phyloP scores from a whole-genome alignment of 441 rosid genomes.

The Melastoma candidum region DNA sequence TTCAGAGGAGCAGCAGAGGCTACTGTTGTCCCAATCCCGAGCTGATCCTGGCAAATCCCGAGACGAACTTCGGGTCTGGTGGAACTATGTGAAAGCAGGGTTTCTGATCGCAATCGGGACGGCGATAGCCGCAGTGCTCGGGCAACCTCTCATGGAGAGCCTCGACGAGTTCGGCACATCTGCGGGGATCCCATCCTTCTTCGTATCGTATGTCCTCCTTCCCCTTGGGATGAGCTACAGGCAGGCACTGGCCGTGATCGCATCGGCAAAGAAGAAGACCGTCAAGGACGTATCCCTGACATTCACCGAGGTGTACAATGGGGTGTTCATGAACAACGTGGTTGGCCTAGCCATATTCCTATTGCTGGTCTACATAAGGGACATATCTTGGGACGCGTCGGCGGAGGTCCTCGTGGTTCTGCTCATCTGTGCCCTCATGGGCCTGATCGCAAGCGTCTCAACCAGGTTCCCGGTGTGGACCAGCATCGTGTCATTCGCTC shows the following conservation, averaged over 20 bases:
- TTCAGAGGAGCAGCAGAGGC: not conserved
- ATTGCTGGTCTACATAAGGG: conserved; percentile 35
- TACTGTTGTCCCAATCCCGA: not conserved
- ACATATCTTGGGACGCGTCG: conserved; percentile 49
- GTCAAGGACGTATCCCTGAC: conserved; percentile 1
- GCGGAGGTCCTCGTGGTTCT: conserved; percentile 43
- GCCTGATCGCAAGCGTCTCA: conserved; percentile 31
- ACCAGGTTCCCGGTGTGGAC: conserved; percentile 48
- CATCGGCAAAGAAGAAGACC: conserved; percentile 3
- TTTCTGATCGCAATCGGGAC: not conserved
- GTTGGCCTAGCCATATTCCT: conserved; percentile 48
- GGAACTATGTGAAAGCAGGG: conserved; percentile 4
- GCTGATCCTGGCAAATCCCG: not conserved
- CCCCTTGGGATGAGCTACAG: conserved; percentile 6
- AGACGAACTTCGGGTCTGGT: not conserved
- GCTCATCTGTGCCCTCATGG: conserved; percentile 39
- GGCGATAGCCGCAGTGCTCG: not conserved
- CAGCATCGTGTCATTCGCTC: conserved; percentile 30
- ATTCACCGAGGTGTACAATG: conserved; percentile 23
- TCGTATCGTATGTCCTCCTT: not conserved
- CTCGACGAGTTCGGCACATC: not conserved
- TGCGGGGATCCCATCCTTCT: conserved; percentile 4
- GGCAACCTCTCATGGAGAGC: conserved; percentile 9
- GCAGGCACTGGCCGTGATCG: not conserved
- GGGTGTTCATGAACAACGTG: conserved; percentile 54